Evolutionary conservation across 306 rosid species (phyloP).

Genomic region (Mucuna pruriens): DNA sequence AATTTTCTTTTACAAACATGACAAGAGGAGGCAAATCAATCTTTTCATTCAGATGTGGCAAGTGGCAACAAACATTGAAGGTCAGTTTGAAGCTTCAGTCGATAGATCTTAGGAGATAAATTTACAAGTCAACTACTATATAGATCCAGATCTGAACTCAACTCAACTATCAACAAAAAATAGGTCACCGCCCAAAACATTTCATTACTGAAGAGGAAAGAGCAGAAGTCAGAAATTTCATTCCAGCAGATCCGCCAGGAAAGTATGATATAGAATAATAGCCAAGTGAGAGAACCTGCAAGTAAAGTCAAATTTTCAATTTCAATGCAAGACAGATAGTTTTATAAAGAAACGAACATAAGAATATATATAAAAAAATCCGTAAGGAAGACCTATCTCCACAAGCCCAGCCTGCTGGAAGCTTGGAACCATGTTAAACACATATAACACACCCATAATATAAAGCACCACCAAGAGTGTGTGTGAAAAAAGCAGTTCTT

Average conservation of each 20-base stretch:
- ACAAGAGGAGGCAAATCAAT: constrained; percentile 15
- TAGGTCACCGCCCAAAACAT: constrained; percentile 93
- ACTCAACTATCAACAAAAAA: constrained; percentile 27
- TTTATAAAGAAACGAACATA: constrained; percentile 7
- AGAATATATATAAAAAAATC: background rate
- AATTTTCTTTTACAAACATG: constrained; percentile 27
- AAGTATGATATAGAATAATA: constrained; percentile 95
- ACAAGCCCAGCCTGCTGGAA: constrained; percentile 7
- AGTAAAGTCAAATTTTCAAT: constrained; percentile 34
- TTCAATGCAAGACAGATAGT: constrained; percentile 10
- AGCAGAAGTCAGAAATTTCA: constrained; percentile 88
- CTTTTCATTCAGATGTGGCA: constrained; percentile 26
- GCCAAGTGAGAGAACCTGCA: constrained; percentile 90
- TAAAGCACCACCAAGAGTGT: background rate
- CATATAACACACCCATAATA: constrained; percentile 19
- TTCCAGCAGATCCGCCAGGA: constrained; percentile 97
- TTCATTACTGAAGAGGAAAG: constrained; percentile 74
- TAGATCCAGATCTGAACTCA: constrained; percentile 36
- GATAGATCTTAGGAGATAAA: constrained; percentile 45
- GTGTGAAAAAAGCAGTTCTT: constrained; percentile 15
- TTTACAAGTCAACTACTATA: constrained; percentile 52
- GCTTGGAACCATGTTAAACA: constrained; percentile 25
- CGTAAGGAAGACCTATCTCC: constrained; percentile 2
- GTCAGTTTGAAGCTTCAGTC: constrained; percentile 46
- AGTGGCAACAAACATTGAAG: constrained; percentile 17